Percentiles rank a stretch among this genome's conserved stretches.
Evolutionary conservation across 2,329 filamentous ascomycete species (phyloP).

Genomic region (Fusarium albosuccineum): DNA sequence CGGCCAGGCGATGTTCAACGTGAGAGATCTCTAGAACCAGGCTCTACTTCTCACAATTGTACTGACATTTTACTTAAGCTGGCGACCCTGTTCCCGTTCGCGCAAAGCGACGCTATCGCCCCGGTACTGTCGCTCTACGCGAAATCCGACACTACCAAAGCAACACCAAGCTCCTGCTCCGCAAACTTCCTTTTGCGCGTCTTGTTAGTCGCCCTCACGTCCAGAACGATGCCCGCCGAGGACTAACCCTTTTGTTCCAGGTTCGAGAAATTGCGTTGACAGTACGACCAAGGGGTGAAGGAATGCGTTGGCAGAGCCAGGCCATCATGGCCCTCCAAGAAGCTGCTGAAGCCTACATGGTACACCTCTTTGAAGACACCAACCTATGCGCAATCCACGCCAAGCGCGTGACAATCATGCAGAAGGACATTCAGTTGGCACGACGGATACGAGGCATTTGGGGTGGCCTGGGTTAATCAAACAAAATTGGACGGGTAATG

Average conservation of each 20-base stretch:
- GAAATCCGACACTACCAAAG: constrained; percentile 94
- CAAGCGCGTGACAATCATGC: constrained; percentile 96
- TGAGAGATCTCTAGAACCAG: constrained; percentile 35
- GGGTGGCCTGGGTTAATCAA: constrained; percentile 72
- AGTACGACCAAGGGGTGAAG: constrained; percentile 72
- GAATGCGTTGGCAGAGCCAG: constrained; percentile 95
- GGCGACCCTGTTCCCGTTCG: constrained; percentile 78
- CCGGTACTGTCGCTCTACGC: constrained; percentile 87
- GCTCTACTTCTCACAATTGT: constrained; percentile 7
- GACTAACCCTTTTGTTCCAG: constrained; percentile 35
- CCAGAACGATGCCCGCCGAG: not conserved
- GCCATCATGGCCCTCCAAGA: constrained; percentile 95
- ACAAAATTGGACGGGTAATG: constrained; percentile 3
- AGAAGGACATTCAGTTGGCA: constrained; percentile 96
- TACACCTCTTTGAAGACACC: constrained; percentile 86
- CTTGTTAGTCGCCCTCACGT: constrained; percentile 63
- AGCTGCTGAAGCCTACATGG: constrained; percentile 94
- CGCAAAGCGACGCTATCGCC: constrained; percentile 75
- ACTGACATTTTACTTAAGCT: constrained; percentile 61
- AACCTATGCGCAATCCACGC: constrained; percentile 98
- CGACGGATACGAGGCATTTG: constrained; percentile 82
- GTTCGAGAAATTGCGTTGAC: constrained; percentile 77
- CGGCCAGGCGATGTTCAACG: constrained; percentile 59
- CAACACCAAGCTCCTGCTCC: constrained; percentile 86
- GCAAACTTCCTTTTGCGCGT: constrained; percentile 83